Evolutionary conservation across 83 land plant species (phyloP), one percentile per base, ranked within the genome.

Genomic region (Picea abies): DNA sequence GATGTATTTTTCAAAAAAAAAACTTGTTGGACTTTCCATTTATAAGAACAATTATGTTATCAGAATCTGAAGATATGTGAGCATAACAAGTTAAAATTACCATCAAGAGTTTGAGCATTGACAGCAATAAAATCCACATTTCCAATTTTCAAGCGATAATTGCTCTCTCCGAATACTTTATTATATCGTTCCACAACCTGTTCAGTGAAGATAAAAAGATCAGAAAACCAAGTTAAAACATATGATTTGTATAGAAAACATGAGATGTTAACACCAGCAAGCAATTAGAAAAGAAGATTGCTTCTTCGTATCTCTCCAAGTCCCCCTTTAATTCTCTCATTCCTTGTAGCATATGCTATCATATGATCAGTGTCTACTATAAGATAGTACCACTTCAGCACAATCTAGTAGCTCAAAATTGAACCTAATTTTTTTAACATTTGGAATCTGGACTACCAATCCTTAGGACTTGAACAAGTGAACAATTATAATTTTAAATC

Each of bases 161-260:
- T 92, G 69, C 87, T 88, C 19, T 29, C 20, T 73, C 92, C 90
- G 64, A 89, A 92, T 58, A 71, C 87, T 56, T 83, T 77, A 70
- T 90, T 90, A 88, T 82, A 92, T 19, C 92, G 90, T n/a, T 60
- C 94, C 94, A 90, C 61, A 73, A 88, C 89, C 94, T 92, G 83
- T 37, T 72, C 44, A 41, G 56, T 44, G 37, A 37, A 37, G 47
- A 70, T 70, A 35, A 37, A 16, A 49, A 72, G 10, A 3, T 39
- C 56, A 20, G 76, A 25, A 72, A n/a, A 72, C 44, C 76, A 72
- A 44, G 22, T 72, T 44, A 71, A 0, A 71, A 37, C 47, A 39
- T 22, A 71, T 11, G 25, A 41, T 72, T 72, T 72, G 23, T 22
- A 72, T 7, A 72, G 23, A 39, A 20, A 44, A 39, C 11, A n/a